Percentiles rank a stretch among this genome's conserved stretches.
These are phyloP conservation scores for Isoetes taiwanensis DNA, from an alignment of 75 land plant genomes.

Conservation along the genomic window DNA sequence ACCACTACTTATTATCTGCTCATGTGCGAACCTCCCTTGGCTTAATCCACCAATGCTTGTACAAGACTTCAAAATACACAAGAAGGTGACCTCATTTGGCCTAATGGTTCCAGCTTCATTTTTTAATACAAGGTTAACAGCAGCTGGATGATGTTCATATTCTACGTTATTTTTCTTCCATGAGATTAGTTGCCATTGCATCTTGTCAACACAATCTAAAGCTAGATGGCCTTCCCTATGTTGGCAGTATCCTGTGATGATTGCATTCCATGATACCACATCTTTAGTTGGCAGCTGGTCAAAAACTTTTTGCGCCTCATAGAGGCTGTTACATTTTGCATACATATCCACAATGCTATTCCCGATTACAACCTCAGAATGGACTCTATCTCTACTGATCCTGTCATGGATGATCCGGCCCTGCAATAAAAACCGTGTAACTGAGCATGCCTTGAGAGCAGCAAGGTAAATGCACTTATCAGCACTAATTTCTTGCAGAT, in stretches of 20 bases:
- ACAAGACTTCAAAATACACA: constrained; percentile 19
- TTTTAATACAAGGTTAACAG: neutral
- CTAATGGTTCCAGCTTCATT: neutral
- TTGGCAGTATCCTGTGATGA: constrained; percentile 6
- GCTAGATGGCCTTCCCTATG: neutral
- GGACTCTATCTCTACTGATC: constrained; percentile 21
- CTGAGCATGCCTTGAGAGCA: constrained; percentile 32
- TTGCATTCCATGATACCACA: constrained; percentile 8
- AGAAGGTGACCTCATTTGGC: constrained; percentile 18
- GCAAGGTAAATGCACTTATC: constrained; percentile 35
- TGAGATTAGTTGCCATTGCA: no score
- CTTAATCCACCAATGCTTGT: constrained; percentile 13
- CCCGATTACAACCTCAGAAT: constrained; percentile 3
- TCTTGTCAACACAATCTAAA: neutral
- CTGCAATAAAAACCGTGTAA: constrained; percentile 33
- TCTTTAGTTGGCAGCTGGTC: neutral
- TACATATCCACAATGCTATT: neutral
- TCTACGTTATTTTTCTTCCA: no score
- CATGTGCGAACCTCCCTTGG: constrained; percentile 11
- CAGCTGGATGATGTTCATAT: constrained; percentile 3
- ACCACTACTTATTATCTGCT: no score
- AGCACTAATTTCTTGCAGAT: constrained; percentile 11
- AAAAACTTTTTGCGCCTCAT: neutral
- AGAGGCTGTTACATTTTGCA: neutral
- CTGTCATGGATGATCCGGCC: constrained; percentile 48